These are phyloP conservation scores for Mycena olivaceomarginata DNA, from an alignment of 768 basidiomycete genomes.

Conservation along the genomic window DNA sequence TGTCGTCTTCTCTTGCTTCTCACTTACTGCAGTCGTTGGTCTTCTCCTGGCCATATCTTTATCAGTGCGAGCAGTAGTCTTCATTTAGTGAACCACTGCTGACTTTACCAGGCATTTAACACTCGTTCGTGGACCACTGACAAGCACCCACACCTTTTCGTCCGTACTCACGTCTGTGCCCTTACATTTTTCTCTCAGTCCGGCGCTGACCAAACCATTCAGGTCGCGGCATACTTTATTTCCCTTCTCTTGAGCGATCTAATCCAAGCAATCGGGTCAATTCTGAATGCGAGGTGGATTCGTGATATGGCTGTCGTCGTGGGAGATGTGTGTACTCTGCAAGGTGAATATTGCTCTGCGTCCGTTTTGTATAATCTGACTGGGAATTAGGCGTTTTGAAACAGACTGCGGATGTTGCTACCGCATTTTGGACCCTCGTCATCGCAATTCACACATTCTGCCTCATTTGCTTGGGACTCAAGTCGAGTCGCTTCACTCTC, in stretches of 20 bases:
- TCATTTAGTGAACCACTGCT: background rate
- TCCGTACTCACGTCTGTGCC: constrained; percentile 69
- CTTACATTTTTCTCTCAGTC: constrained; percentile 53
- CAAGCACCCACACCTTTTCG: constrained; percentile 61
- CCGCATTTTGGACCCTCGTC: constrained; percentile 68
- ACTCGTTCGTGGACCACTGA: constrained; percentile 33
- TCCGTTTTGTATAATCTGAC: background rate
- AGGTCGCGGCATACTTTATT: constrained; percentile 74
- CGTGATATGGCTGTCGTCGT: constrained; percentile 55
- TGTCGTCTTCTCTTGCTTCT: constrained; percentile 64
- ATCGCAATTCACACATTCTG: constrained; percentile 74
- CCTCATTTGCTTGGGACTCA: constrained; percentile 67
- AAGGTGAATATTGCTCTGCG: constrained; percentile 56
- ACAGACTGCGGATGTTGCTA: constrained; percentile 70
- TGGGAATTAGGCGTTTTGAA: constrained; percentile 61
- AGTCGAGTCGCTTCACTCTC: constrained; percentile 56
- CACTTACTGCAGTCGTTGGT: constrained; percentile 61
- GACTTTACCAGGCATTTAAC: constrained; percentile 59
- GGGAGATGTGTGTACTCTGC: constrained; percentile 65
- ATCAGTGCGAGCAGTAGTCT: background rate
- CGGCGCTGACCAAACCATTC: constrained; percentile 64
- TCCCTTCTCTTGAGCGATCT: constrained; percentile 72
- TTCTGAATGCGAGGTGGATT: constrained; percentile 68
- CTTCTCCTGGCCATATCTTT: constrained; percentile 59
- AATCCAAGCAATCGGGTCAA: constrained; percentile 66